A percentile compares a stretch with the other conserved stretches of the same genome.
Evolutionary conservation across 352 stramenopile genomes (phyloP).

Genomic region (Phytophthora melonis): DNA sequence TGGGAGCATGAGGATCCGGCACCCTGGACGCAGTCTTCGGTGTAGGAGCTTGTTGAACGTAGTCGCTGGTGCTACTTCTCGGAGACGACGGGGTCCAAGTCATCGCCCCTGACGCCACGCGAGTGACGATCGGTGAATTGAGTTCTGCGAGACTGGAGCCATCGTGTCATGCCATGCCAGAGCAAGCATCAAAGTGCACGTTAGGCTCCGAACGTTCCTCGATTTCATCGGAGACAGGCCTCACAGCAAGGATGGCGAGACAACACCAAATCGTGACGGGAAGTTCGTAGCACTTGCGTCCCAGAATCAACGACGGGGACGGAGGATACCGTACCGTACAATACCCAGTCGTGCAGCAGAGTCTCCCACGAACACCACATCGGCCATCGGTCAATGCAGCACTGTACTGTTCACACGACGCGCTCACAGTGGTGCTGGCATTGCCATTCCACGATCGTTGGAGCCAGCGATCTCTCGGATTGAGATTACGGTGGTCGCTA

Average conservation of each 20-base stretch:
- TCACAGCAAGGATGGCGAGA: background rate
- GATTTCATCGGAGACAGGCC: background rate
- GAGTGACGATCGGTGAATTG: background rate
- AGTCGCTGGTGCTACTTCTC: background rate
- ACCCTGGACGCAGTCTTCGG: background rate
- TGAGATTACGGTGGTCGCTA: background rate
- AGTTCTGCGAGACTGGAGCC: background rate
- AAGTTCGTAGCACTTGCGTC: background rate
- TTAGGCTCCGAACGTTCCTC: background rate
- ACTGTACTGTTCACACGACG: no score
- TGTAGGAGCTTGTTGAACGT: background rate
- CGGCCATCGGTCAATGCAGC: no score
- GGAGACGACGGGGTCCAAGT: background rate
- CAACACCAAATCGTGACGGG: conserved; percentile 4
- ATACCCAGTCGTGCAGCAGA: no score
- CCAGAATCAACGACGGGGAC: background rate
- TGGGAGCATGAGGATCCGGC: background rate
- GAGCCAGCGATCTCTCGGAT: background rate
- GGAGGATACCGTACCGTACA: no score
- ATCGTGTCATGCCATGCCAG: background rate
- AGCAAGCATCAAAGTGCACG: background rate
- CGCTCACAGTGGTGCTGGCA: no score
- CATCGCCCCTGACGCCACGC: background rate
- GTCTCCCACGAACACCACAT: no score
- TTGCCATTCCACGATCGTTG: background rate